These are phyloP conservation scores for Aphanomyces euteiches DNA, from an alignment of 352 stramenopile species.

Conservation along the genomic window DNA sequence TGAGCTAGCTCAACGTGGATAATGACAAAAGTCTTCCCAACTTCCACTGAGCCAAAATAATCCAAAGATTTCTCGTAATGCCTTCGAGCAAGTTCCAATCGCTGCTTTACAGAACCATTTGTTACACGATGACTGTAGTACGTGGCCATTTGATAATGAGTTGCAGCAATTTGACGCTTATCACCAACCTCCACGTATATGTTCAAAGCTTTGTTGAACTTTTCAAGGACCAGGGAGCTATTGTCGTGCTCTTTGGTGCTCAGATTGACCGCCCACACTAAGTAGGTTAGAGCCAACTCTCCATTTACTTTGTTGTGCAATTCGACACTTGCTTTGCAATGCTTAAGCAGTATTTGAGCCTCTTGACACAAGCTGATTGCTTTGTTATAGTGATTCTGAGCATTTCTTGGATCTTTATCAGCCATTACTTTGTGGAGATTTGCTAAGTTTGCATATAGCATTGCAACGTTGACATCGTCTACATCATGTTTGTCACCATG, in stretches of 20 bases:
- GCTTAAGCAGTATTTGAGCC: conserved; percentile 59
- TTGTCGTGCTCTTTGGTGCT: conserved; percentile 34
- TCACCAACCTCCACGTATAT: conserved; percentile 72
- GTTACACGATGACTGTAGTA: conserved; percentile 60
- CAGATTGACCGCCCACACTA: conserved; percentile 75
- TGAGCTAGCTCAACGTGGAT: conserved; percentile 80
- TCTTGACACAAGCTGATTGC: conserved; percentile 64
- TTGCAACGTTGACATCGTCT: conserved; percentile 77
- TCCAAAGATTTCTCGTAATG: conserved; percentile 80
- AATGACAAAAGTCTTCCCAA: conserved; percentile 74
- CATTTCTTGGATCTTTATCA: conserved; percentile 40
- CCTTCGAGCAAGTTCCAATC: conserved; percentile 76
- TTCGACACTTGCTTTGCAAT: conserved; percentile 58
- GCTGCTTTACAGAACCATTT: conserved; percentile 41
- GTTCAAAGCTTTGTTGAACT: conserved; percentile 69
- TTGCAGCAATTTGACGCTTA: conserved; percentile 65
- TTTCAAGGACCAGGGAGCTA: conserved; percentile 14
- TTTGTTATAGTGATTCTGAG: conserved; percentile 45
- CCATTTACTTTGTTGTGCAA: conserved; percentile 69
- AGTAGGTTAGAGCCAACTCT: conserved; percentile 74
- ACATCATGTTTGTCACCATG: not conserved
- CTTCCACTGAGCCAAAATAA: conserved; percentile 67
- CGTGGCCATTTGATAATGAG: conserved; percentile 82
- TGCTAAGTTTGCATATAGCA: conserved; percentile 74
- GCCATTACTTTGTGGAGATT: conserved; percentile 84